Evolutionary conservation across 768 basidiomycete genomes (phyloP).

Genomic region (Leucocoprinus leucothites): DNA sequence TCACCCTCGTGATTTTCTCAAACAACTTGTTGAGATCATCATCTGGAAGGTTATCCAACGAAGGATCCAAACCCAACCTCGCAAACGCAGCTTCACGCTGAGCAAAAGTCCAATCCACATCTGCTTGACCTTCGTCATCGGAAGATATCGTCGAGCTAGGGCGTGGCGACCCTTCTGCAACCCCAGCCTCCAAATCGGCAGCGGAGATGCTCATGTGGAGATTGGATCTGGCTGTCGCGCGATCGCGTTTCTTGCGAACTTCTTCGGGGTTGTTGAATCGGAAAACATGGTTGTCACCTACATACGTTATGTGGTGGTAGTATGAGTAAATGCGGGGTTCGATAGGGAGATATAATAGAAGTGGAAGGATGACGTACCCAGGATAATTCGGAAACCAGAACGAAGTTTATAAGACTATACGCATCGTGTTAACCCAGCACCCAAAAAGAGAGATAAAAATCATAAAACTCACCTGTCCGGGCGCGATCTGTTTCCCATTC

Average conservation of each 20-base stretch:
- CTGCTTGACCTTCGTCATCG: slow-evolving; percentile 50
- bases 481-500: slow-evolving; percentile 85
- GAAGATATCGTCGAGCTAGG: slow-evolving; percentile 77
- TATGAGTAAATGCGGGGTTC: slow-evolving; percentile 5
- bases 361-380: slow-evolving; percentile 56
- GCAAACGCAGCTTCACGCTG: slow-evolving; percentile 92
- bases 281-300: slow-evolving; percentile 96
- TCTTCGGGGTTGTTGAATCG: slow-evolving; percentile 96
- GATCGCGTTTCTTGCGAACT: slow-evolving; percentile 87
- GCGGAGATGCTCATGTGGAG: slow-evolving; percentile 64
- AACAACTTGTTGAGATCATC: slow-evolving; percentile 92
- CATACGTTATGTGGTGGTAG: not conserved
- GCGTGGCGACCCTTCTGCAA: slow-evolving; percentile 48
- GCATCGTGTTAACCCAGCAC: not conserved
- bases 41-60: slow-evolving; percentile 90
- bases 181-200: slow-evolving; percentile 55
- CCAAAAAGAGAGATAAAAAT: not conserved
- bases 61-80: slow-evolving; percentile 81
- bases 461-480: slow-evolving; percentile 60
- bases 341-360: slow-evolving; percentile 12
- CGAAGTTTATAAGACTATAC: slow-evolving; percentile 75
- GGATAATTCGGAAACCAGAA: slow-evolving; percentile 94
- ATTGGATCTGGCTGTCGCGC: slow-evolving; percentile 70
- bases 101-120: slow-evolving; percentile 97
- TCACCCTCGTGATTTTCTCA: slow-evolving; percentile 92